These are phyloP conservation scores for Grosmannia clavigera DNA, from an alignment of 2,329 filamentous ascomycete species.

Conservation along the genomic window DNA sequence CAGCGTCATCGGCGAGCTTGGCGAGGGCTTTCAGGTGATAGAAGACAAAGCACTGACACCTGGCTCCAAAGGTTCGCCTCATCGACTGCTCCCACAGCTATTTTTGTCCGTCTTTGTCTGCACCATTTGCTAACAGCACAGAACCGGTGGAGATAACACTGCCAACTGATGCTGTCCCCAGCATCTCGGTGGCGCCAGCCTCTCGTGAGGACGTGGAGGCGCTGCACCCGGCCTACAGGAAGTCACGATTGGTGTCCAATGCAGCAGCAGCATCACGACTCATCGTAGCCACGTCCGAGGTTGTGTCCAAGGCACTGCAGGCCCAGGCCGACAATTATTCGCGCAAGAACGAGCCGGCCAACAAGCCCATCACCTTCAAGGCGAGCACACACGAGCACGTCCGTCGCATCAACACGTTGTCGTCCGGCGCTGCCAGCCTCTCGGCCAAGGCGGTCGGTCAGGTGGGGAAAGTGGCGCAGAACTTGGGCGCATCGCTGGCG, in stretches of 20 bases:
- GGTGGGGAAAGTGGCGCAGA: conserved; percentile 76
- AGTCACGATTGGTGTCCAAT: conserved; percentile 74
- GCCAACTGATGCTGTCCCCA: conserved; percentile 51
- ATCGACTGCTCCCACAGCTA: neutral
- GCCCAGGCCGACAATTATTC: conserved; percentile 70
- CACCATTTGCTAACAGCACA: conserved; percentile 17
- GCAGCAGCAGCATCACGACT: conserved; percentile 81
- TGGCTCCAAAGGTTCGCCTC: conserved; percentile 72
- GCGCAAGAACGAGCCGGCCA: conserved; percentile 62
- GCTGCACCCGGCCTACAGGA: conserved; percentile 82
- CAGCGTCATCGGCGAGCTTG: conserved; percentile 71
- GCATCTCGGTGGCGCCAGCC: conserved; percentile 53
- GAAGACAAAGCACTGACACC: conserved; percentile 65
- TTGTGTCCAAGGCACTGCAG: conserved; percentile 66
- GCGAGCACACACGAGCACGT: conserved; percentile 75
- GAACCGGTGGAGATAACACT: conserved; percentile 73
- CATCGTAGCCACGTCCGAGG: conserved; percentile 76
- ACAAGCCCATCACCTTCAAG: conserved; percentile 77
- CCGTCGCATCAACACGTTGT: conserved; percentile 81
- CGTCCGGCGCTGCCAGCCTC: conserved; percentile 62
- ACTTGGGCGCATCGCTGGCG: conserved; percentile 65
- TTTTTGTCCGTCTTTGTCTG: neutral
- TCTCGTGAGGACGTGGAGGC: conserved; percentile 62
- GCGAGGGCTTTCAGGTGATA: conserved; percentile 25
- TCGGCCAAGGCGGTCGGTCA: conserved; percentile 80